Percentiles rank a stretch among this genome's conserved stretches.
phyloP scores from a whole-genome alignment of 106 monocot genomes.

The Chionographis japonica region DNA sequence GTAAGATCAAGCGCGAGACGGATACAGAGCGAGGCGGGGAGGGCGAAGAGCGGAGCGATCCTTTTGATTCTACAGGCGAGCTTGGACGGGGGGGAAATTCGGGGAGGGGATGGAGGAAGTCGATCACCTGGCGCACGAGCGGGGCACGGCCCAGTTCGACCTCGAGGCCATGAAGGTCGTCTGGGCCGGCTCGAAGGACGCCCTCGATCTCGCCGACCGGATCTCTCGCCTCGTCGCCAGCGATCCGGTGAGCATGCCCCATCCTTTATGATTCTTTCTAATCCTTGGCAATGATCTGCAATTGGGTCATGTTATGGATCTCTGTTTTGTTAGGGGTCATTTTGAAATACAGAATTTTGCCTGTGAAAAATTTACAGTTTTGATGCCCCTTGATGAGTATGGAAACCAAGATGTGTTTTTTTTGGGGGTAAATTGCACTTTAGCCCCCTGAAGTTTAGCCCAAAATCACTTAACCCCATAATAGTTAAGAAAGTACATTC shows the following conservation, averaged over 20 bases:
- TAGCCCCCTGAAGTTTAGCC: no score
- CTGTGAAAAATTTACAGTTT: no score
- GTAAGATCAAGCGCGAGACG: no score
- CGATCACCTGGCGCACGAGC: conserved; percentile 72
- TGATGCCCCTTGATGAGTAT: no score
- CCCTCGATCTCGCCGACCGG: conserved; percentile 61
- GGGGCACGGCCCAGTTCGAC: conserved; percentile 69
- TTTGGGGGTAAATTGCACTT: no score
- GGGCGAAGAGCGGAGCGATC: not conserved
- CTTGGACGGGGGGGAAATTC: not conserved
- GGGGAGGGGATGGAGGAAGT: conserved; percentile 17
- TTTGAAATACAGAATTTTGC: no score
- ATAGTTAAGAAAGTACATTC: no score
- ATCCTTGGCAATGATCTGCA: no score
- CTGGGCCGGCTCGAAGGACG: conserved; percentile 84
- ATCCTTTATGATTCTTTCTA: not conserved
- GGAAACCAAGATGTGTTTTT: no score
- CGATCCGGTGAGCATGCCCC: conserved; percentile 61
- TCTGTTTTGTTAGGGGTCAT: not conserved
- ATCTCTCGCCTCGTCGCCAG: conserved; percentile 82
- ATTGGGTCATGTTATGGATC: not conserved
- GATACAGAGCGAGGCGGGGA: no score
- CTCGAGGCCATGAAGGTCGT: conserved; percentile 93
- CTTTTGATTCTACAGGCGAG: not conserved
- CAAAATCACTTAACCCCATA: no score